These are phyloP conservation scores for Termitomyces sp. DNA, from an alignment of 768 basidiomycete genomes.

Conservation along the genomic window DNA sequence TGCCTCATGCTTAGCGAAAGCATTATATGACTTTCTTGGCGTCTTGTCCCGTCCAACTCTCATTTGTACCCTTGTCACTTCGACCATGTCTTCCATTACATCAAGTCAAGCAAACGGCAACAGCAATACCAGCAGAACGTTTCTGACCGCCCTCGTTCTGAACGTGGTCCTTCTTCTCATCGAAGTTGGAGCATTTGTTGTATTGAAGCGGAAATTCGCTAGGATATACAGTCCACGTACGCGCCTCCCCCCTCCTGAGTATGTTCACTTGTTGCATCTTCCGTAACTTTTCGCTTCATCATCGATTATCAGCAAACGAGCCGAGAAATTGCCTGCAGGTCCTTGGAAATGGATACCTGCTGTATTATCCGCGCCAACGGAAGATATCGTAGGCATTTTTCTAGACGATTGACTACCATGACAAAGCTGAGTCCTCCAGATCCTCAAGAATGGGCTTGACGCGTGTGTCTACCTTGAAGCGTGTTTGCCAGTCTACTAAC, in stretches of 20 bases:
- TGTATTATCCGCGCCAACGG: neutral
- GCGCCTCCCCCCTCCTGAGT: constrained; percentile 54
- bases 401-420: neutral
- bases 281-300: neutral
- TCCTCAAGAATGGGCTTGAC: constrained; percentile 1
- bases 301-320: neutral
- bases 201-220: constrained; percentile 51
- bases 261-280: constrained; percentile 15
- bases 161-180: constrained; percentile 43
- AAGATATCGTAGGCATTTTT: neutral
- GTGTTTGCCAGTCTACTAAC: neutral
- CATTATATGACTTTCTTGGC: neutral
- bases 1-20: neutral
- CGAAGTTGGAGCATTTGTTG: constrained; percentile 50
- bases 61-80: neutral
- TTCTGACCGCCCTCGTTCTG: constrained; percentile 55
- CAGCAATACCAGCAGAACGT: constrained; percentile 40
- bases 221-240: constrained; percentile 60
- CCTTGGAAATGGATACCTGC: constrained; percentile 2
- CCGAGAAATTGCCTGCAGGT: neutral
- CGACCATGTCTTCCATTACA: constrained; percentile 22
- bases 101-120: constrained; percentile 23
- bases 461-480: neutral
- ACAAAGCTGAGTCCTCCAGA: neutral
- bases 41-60: too few species aligned